Evolutionary conservation across 352 stramenopile genomes (phyloP), one percentile per base, ranked within the genome.

Genomic region (Globisporangium emineosum): DNA sequence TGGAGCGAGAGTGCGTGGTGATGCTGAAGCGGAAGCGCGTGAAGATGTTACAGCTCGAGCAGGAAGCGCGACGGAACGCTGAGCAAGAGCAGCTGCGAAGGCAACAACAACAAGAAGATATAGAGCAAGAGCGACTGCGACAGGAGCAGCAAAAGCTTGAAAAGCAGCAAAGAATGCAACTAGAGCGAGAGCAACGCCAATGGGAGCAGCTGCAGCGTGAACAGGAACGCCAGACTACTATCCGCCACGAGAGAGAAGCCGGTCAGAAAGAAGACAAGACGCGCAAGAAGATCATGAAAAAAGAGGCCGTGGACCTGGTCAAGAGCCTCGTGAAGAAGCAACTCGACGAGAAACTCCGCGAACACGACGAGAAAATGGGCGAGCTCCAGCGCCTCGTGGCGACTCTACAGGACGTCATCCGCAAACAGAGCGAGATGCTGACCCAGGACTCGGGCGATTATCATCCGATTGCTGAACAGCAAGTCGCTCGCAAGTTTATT

Each of bases 211-310:
- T 40, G 27, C 49, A 64, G 43, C 42, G 63, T 1, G 21, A 32
- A 19, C 35, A 57, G 13, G 10, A 57, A 17, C 35, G 43, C 1
- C 19, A 57, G n/a, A 8, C 12, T 15, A 12, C 47, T 19, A 54
- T 10, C 23, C 0, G 12, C 29, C 47, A 33, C 23, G 23, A 54
- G 23, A 19, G 47, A 54, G 47, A 33, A 45, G 7, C n/a, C 23
- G 40, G 54, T 12, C 50, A 69, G 12, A 21, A 62, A 66, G 54
- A 67, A 54, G 59, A n/a, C 23, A 42, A 51, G 8, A 15, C 23
- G 4, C 17, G 63, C 5, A 75, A 75, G 50, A 83, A 75, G 47
- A 72, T 83, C 35, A 83, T 83, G 73, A 81, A 81, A 56, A 79
- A 76, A 68, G 71, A 83, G 33, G 76, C 73, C 0, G 61, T 81